phyloP scores from a whole-genome alignment of 768 basidiomycete species.

The Tulasnella calospora region DNA sequence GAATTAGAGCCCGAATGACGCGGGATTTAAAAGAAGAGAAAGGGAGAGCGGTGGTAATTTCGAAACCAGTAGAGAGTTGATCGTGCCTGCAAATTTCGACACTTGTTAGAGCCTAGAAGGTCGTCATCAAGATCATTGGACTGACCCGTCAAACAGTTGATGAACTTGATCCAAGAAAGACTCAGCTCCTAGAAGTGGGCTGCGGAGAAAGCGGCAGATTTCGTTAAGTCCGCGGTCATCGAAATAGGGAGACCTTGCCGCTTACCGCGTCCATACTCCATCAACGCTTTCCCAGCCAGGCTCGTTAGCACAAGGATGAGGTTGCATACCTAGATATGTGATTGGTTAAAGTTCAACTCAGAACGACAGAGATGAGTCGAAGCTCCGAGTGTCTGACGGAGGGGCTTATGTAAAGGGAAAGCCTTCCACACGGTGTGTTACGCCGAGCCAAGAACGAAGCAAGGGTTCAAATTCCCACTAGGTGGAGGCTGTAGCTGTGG shows the following conservation, averaged over 20 bases:
- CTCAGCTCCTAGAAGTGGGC: conserved; percentile 12
- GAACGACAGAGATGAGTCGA: background rate
- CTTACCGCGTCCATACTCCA: conserved; percentile 9
- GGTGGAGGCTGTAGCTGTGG: background rate
- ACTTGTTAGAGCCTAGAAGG: background rate
- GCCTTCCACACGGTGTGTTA: background rate
- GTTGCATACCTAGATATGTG: background rate
- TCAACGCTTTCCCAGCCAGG: conserved; percentile 5
- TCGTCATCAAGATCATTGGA: background rate
- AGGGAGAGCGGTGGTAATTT: background rate
- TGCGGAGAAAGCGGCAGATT: background rate
- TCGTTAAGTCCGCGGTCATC: background rate
- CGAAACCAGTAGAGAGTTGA: conserved; percentile 15
- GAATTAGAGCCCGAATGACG: conserved; percentile 1
- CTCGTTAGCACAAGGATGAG: conserved; percentile 13
- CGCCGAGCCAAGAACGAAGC: background rate
- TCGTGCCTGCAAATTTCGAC: conserved; percentile 5
- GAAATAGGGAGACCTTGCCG: background rate
- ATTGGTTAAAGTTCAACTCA: background rate
- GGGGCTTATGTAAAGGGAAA: background rate
- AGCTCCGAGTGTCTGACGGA: background rate
- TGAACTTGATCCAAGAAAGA: conserved; percentile 13
- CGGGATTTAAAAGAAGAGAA: background rate
- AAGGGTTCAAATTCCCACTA: background rate
- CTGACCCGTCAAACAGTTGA: conserved; percentile 15